Evolutionary conservation across 192 early-diverging fungal species (phyloP).

Genomic region (Entomortierella lignicola): DNA sequence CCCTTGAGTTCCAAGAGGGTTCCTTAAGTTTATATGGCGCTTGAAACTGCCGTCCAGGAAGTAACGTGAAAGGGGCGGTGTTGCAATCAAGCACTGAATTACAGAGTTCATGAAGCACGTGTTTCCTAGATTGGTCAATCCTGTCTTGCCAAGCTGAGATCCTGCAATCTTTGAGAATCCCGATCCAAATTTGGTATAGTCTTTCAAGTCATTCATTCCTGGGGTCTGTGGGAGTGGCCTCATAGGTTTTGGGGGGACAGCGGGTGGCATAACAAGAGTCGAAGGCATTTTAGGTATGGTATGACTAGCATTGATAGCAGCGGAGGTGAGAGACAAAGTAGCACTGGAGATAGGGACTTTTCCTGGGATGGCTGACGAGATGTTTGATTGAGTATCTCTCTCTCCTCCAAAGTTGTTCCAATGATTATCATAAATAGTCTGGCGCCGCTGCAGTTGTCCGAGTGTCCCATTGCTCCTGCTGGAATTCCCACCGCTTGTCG

Average conservation of each 20-base stretch:
- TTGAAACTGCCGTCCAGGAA: constrained; percentile 76
- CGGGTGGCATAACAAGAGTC: constrained; percentile 1
- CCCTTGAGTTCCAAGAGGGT: constrained; percentile 80
- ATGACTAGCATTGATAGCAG: constrained; percentile 1
- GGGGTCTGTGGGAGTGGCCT: constrained; percentile 53
- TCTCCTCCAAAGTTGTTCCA: constrained; percentile 44
- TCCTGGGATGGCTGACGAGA: constrained; percentile 28
- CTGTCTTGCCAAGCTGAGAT: constrained; percentile 72
- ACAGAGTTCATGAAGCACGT: constrained; percentile 91
- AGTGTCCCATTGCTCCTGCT: background rate
- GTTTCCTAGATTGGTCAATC: constrained; percentile 85
- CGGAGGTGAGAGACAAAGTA: constrained; percentile 6
- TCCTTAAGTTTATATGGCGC: constrained; percentile 70
- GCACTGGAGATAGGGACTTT: constrained; percentile 24
- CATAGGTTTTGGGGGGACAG: constrained; percentile 54
- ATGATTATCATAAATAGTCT: constrained; percentile 34
- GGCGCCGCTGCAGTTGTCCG: constrained; percentile 16
- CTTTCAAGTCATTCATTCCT: constrained; percentile 41
- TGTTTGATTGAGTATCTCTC: background rate
- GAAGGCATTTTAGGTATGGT: constrained; percentile 4
- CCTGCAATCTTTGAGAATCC: constrained; percentile 55
- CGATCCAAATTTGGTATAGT: constrained; percentile 46
- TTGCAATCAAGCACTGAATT: constrained; percentile 81
- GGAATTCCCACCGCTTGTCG: background rate
- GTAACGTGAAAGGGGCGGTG: constrained; percentile 75